These are phyloP conservation scores for Artemisia tridentata DNA, from an alignment of 129 eudicot genomes.

Conservation along the genomic window DNA sequence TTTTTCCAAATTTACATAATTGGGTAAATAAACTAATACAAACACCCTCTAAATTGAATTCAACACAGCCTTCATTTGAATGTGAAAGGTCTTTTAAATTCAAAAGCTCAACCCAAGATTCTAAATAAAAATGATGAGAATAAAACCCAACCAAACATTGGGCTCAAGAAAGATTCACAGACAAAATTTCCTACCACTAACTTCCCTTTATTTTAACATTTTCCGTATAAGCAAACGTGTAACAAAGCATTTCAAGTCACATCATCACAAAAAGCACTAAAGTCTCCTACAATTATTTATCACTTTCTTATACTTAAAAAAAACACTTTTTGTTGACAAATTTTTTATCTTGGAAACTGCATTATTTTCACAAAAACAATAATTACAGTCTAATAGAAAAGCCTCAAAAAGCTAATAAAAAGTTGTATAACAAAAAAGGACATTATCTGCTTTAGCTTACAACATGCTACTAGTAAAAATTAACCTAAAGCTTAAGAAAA, in stretches of 20 bases:
- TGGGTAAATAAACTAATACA: too few relatives aligned
- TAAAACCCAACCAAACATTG: slow-evolving; percentile 32
- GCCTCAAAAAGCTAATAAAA: too few relatives aligned
- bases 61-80: slow-evolving; percentile 3
- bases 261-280: slow-evolving; percentile 14
- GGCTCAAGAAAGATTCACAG: slow-evolving; percentile 56
- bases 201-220: background rate
- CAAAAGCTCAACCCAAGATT: slow-evolving; percentile 15
- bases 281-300: slow-evolving; percentile 8
- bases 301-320: background rate
- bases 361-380: background rate
- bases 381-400: background rate
- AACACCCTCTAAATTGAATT: background rate
- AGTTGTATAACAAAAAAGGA: too few relatives aligned
- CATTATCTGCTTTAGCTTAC: too few relatives aligned
- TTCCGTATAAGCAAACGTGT: background rate
- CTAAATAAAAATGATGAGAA: slow-evolving; percentile 1
- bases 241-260: background rate
- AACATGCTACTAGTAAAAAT: too few relatives aligned
- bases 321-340: background rate
- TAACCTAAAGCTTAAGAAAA: too few relatives aligned
- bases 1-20: too few relatives aligned
- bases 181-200: slow-evolving; percentile 1
- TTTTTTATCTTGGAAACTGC: background rate
- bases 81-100: background rate